Conservation (phyloP, 129 eudicot species). For the Solidago caesia region DNA sequence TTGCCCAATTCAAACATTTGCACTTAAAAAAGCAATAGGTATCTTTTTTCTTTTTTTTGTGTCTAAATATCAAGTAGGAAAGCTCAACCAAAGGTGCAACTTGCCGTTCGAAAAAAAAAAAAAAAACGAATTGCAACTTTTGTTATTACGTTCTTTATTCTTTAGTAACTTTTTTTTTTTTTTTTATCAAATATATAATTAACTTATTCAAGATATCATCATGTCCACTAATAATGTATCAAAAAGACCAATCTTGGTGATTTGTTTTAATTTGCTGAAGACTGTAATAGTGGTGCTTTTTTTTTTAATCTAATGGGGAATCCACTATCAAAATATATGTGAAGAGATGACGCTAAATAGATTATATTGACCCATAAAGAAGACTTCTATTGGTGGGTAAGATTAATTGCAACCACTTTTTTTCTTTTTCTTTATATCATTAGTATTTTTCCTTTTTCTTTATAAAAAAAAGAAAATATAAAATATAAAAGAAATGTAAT, state of each 20-base stretch:
- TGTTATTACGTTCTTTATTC: too few relatives aligned
- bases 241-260: neutral
- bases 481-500: neutral
- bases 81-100: neutral
- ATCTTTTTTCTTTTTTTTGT: neutral
- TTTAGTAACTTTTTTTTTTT: neutral
- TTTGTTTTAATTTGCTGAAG: neutral
- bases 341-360: constrained; percentile 12
- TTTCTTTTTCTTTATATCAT: constrained; percentile 19
- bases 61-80: neutral
- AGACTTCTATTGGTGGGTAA: constrained; percentile 23
- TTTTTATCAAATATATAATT: neutral
- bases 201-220: neutral
- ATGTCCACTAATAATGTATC: neutral
- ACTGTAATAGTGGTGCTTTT: neutral
- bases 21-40: too few relatives aligned
- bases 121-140: neutral
- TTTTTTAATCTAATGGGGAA: neutral
- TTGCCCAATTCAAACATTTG: too few relatives aligned
- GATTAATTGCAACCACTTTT: neutral
- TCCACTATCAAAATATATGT: constrained; percentile 4
- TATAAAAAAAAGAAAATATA: constrained; percentile 2
- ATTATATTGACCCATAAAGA: constrained; percentile 8
- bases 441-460: constrained; percentile 2
- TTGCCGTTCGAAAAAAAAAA: too few relatives aligned